phyloP scores from a whole-genome alignment of 2,329 filamentous ascomycete genomes.

The Plenodomus lindquistii region DNA sequence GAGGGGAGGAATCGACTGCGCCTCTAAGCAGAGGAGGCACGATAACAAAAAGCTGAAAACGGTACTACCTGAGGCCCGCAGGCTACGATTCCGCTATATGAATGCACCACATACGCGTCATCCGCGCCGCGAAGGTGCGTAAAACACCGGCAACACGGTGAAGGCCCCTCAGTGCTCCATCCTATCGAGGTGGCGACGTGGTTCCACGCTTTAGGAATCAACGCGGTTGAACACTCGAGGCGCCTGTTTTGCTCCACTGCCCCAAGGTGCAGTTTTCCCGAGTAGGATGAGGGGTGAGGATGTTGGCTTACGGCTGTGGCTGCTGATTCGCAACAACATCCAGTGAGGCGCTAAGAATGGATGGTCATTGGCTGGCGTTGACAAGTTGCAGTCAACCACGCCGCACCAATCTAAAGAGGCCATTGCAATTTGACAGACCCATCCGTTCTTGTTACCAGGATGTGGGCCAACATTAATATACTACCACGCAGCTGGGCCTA shows the following conservation, averaged over 20 bases:
- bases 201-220: slow-evolving; percentile 18
- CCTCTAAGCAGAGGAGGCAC: slow-evolving; percentile 23
- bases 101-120: slow-evolving; percentile 29
- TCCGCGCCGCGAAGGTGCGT: slow-evolving; percentile 28
- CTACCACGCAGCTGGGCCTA: slow-evolving; percentile 9
- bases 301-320: slow-evolving; percentile 8
- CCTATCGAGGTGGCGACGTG: slow-evolving; percentile 19
- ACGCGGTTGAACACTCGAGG: slow-evolving; percentile 19
- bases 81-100: slow-evolving; percentile 37
- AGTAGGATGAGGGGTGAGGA: slow-evolving; percentile 12
- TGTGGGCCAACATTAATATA: slow-evolving; percentile 9
- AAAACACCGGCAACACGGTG: slow-evolving; percentile 6
- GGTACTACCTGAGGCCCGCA: slow-evolving; percentile 39
- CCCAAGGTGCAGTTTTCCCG: slow-evolving; percentile 23
- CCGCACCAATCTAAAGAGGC: slow-evolving; percentile 22
- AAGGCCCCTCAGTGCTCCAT: slow-evolving; percentile 7
- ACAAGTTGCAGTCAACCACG: slow-evolving; percentile 14
- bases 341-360: slow-evolving; percentile 17
- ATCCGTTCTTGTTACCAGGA: slow-evolving; percentile 8
- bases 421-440: slow-evolving; percentile 13
- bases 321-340: slow-evolving; percentile 12
- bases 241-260: slow-evolving; percentile 14
- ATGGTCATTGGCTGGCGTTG: slow-evolving; percentile 13
- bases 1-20: slow-evolving; percentile 22
- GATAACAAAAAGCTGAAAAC: slow-evolving; percentile 27